Evolutionary conservation across 495 filamentous ascomycete species (phyloP).

Genomic region (Hypoxylon subgilvum): DNA sequence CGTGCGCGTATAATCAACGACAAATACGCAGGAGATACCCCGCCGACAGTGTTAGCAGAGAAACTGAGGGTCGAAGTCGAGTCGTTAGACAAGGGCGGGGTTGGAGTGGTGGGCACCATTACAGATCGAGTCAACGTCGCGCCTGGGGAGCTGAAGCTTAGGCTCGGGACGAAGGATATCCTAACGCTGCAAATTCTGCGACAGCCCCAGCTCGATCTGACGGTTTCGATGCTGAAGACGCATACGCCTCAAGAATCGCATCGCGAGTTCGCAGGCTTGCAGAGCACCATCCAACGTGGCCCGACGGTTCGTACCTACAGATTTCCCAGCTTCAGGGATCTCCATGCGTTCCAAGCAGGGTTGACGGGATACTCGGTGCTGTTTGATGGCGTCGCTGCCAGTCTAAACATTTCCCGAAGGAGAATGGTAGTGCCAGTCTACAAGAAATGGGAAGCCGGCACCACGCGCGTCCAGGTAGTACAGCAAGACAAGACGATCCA

Average conservation of each 20-base stretch:
- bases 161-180: conserved; percentile 63
- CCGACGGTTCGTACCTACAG: conserved; percentile 60
- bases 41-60: conserved; percentile 71
- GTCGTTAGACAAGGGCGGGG: conserved; percentile 61
- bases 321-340: conserved; percentile 61
- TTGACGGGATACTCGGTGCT: conserved; percentile 78
- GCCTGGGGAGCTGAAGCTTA: conserved; percentile 73
- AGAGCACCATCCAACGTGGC: conserved; percentile 48
- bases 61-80: conserved; percentile 71
- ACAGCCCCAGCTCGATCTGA: conserved; percentile 69
- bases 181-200: conserved; percentile 69
- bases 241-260: conserved; percentile 62
- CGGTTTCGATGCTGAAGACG: conserved; percentile 70
- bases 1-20: conserved; percentile 63
- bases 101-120: conserved; percentile 54
- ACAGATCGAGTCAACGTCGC: conserved; percentile 78
- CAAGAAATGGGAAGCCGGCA: conserved; percentile 84
- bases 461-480: conserved; percentile 78
- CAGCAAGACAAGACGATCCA: conserved; percentile 73
- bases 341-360: conserved; percentile 77
- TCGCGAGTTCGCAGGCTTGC: conserved; percentile 59
- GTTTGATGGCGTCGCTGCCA: conserved; percentile 74
- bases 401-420: conserved; percentile 81
- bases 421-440: conserved; percentile 87
- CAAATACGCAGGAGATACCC: conserved; percentile 47